Base-by-base conservation (phyloP, 2,329 filamentous ascomycete species). In the Nakataea oryzae region DNA sequence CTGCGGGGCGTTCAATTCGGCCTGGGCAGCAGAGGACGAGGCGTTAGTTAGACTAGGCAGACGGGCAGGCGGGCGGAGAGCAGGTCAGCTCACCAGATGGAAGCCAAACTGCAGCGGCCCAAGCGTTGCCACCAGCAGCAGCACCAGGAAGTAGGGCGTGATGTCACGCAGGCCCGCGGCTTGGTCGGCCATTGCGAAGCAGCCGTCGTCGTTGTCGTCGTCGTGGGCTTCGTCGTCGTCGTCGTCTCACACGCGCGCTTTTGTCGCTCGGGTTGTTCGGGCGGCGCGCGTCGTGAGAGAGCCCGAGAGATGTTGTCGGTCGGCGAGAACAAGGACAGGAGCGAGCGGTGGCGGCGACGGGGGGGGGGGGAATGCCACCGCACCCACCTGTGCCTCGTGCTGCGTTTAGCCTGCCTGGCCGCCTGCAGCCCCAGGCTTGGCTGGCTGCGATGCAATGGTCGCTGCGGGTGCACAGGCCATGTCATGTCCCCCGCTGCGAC, bases 31-130 rank as follows among this genome's bases (percentile, higher is more conserved):
- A 54, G 26, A 29, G 28, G 57, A n/a, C 29, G 14, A 28, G 47
- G 27, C 21, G 34, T 62, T 21, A 54, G 57, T 59, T 34, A 58
- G 63, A 61, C 7, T 32, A 64, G 64, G 67, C 26, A 61, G 61
- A 64, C 61, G 54, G 30, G 58, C 26, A 50, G 59, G n/a, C 21
- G 8, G 41, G 11, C 11, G 5, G 41, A 24, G n/a, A 61, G 32
- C 24, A 62, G 50, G 32, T 21, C 17, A 29, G 70, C 77, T 70
- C 82, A 95, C 92, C 72, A 97, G 76, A 75, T 97, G 93, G 75
- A 91, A 97, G 65, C 95, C 95, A 72, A 97, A 99, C 70, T 97
- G 91, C 57, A 97, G 82, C 1, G 95, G 91, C 0, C 93, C 95
- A 24, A 97, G 76, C 0, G 92, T 96, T 56, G 90, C 85, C 63